Conservation (phyloP, 1,284 basidiomycete genomes). For the Fomitiporia mediterranea region DNA sequence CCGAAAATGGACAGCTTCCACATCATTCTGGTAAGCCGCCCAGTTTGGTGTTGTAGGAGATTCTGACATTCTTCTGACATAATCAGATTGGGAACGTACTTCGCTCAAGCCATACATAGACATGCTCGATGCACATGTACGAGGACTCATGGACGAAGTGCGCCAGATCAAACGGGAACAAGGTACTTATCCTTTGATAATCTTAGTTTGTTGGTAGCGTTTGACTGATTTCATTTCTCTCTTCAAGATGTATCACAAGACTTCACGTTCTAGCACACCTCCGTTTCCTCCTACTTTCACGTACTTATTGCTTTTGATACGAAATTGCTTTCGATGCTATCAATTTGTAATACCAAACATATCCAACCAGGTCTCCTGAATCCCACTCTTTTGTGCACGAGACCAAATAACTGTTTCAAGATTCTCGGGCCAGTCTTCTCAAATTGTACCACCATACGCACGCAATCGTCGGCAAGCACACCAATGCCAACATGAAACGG, state of each 20-base stretch:
- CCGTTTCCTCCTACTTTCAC: too few relatives aligned
- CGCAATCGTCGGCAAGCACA: too few relatives aligned
- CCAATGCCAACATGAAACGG: too few relatives aligned
- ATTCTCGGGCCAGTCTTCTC: too few relatives aligned
- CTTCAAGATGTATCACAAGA: neutral
- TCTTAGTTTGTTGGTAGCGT: neutral
- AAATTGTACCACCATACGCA: too few relatives aligned
- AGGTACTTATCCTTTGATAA: conserved; percentile 28
- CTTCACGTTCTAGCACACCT: conserved; percentile 10
- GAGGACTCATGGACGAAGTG: conserved; percentile 52
- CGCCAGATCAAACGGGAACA: conserved; percentile 47
- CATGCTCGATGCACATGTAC: conserved; percentile 76
- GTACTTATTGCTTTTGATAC: too few relatives aligned
- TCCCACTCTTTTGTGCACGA: too few relatives aligned
- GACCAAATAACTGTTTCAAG: too few relatives aligned
- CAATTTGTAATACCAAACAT: too few relatives aligned
- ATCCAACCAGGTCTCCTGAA: too few relatives aligned
- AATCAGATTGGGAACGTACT: conserved; percentile 63
- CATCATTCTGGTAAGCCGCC: conserved; percentile 45
- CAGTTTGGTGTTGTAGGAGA: conserved; percentile 5
- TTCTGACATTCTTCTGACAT: neutral
- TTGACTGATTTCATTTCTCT: neutral
- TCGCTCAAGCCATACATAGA: conserved; percentile 87
- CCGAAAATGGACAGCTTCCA: conserved; percentile 27
- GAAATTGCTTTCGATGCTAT: too few relatives aligned